Evolutionary conservation across 225 moss, liverwort and hornwort genomes (phyloP), one percentile per base, ranked within the genome.

Genomic region (Polytrichum commune): DNA sequence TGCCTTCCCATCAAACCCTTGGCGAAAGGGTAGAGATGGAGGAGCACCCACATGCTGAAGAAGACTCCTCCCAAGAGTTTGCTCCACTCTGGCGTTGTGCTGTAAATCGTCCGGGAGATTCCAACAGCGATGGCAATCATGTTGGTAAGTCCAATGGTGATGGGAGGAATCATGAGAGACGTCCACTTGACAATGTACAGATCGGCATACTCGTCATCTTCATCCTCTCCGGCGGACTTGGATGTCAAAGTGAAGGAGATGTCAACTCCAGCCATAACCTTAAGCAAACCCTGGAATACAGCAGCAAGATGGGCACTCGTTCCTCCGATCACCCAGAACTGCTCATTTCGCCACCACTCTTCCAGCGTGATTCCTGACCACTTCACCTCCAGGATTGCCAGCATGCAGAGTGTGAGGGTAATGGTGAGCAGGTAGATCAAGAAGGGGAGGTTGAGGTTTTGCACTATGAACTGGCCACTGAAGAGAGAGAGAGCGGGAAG

Each of bases 271-370:
- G 95, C 95, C 66, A 93, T 74, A 38, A 95, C 92, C 78, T 95
- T 95, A 3, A 95, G 88, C 65, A 95, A 76, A 67, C 95, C 95
- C 78, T 95, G 95, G 65, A 91, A 82, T 54, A 95, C 95, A 53
- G 95, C 95, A 54, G 92, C 95, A 56, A 95, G 84, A 88, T 95
- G 95, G 74, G 95, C 95, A 73, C 95, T 95, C 0, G 93, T 95
- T n/a, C 95, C 95, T 74, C 95, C 95, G 18, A 95, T 95, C 19
- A 95, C 95, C 95, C 95, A 95, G 66, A 95, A 95, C 80, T 95
- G 94, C 63, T 95, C 94, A 22, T 95, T 95, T 30, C 94, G 83
- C 95, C 95, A 95, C 95, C 95, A 95, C 68, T 95, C 95, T 64
- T 95, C 95, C 5, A 95, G 79, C 26, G 85, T 89, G 65, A 95